Evolutionary conservation across 306 rosid species (phyloP), one percentile per base, ranked within the genome.

Genomic region (Erythrophleum fordii): DNA sequence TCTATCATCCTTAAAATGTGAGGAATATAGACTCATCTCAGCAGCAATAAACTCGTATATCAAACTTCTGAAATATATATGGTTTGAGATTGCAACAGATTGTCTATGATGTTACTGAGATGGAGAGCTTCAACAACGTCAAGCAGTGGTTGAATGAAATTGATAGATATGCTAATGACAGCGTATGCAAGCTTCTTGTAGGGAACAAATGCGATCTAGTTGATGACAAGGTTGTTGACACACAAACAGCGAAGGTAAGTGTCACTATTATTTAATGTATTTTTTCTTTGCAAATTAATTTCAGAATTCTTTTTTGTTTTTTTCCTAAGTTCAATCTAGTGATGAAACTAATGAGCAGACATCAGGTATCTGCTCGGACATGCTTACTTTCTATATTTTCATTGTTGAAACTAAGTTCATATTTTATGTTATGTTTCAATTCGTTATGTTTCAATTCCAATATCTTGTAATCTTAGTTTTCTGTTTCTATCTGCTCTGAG

Each of bases 61-160:
- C 20, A 29, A 56, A 35, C 56, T 53, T 77, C 26, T 67, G 41
- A 26, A 78, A 22, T 45, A 56, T 73, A 29, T 37, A 31, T 78
- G 49, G 51, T 23, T 73, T 78, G 84, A 73, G 31, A 77, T 71
- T 87, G 86, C 77, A 64, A 84, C 97, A 95, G 98, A 95, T 95
- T 84, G 98, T 93, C 35, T 95, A 95, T 85, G 99, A 95, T 83
- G 99, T 95, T 72, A 91, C 99, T 42, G 99, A 93, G 84, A 83
- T 84, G 89, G 99, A 95, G 83, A 93, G 97, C 89, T 95, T 95
- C 91, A 91, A 95, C 90, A 95, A 95, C 53, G 97, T 95, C 78
- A 95, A 93, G 88, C 99, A 93, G 86, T 95, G 99, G 99, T 78
- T 95, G 87, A 88, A 88, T 80, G 98, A 95, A 86, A 95, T 95